phyloP scores from a whole-genome alignment of 1,139 yeast species.

The Geotrichum phurueaensis region DNA sequence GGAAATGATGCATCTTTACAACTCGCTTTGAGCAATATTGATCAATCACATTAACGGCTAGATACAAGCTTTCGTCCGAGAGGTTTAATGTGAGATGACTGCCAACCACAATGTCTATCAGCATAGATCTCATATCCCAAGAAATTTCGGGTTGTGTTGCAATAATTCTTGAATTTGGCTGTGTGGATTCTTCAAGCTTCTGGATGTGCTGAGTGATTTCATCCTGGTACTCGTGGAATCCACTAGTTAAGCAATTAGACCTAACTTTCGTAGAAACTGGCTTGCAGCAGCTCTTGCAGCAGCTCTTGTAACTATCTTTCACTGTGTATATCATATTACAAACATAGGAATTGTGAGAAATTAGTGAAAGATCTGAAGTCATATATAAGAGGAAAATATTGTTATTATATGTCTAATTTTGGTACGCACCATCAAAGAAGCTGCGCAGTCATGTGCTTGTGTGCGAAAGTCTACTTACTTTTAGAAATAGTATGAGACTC shows the following conservation, averaged over 20 bases:
- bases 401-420: neutral
- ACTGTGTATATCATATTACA: neutral
- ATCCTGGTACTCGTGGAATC: neutral
- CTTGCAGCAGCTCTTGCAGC: no score
- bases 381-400: neutral
- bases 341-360: neutral
- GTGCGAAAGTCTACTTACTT: neutral
- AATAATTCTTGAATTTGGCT: conserved; percentile 50
- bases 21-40: conserved; percentile 74
- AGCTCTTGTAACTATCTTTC: neutral
- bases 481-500: no score
- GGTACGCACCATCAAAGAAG: neutral
- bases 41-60: conserved; percentile 87
- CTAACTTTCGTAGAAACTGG: neutral
- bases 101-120: conserved; percentile 75
- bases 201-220: neutral
- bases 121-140: conserved; percentile 87
- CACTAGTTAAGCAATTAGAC: neutral
- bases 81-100: conserved; percentile 71
- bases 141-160: conserved; percentile 87
- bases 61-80: conserved; percentile 81
- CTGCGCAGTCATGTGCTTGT: neutral
- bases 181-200: neutral
- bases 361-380: neutral
- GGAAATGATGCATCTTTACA: conserved; percentile 77